A percentile compares a stretch with the other conserved stretches of the same genome.
Conservation (phyloP, 2,329 filamentous ascomycete genomes). For the Nectriaceae sp. region DNA sequence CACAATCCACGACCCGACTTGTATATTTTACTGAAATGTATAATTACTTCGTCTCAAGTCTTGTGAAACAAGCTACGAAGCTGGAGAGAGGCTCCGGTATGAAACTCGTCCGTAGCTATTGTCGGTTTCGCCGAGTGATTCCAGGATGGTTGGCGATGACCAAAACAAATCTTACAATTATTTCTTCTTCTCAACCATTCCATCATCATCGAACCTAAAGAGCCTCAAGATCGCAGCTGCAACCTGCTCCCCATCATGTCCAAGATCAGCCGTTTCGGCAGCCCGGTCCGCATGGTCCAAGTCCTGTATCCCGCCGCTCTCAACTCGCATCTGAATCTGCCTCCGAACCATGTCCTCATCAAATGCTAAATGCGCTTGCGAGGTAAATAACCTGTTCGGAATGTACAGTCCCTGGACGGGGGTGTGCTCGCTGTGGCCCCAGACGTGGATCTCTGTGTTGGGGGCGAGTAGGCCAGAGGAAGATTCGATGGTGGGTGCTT, state of each 20-base stretch:
- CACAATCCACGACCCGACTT: too few species aligned
- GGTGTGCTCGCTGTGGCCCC: conserved; percentile 68
- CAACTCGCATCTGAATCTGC: conserved; percentile 61
- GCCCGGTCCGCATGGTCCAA: conserved; percentile 63
- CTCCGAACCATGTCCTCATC: conserved; percentile 67
- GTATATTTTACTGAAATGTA: too few species aligned
- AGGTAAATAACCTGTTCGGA: conserved; percentile 63
- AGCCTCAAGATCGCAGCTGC: conserved; percentile 66
- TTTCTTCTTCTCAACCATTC: conserved; percentile 33
- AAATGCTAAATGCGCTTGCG: conserved; percentile 82
- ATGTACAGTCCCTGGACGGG: conserved; percentile 74
- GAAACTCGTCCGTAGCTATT: too few species aligned
- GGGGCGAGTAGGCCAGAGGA: conserved; percentile 38
- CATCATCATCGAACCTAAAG: conserved; percentile 51
- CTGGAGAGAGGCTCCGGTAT: too few species aligned
- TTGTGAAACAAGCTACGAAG: too few species aligned
- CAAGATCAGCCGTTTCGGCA: conserved; percentile 59
- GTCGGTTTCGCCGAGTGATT: too few species aligned
- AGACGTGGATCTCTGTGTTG: conserved; percentile 48
- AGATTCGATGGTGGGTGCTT: conserved; percentile 57
- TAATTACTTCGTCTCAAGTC: too few species aligned
- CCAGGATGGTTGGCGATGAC: too few species aligned
- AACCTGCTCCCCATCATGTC: conserved; percentile 71
- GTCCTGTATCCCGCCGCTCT: conserved; percentile 62
- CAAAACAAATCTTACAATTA: too few species aligned